These are phyloP conservation scores for Mycoemilia scoparia DNA, from an alignment of 192 early-diverging fungal species.

Conservation along the genomic window DNA sequence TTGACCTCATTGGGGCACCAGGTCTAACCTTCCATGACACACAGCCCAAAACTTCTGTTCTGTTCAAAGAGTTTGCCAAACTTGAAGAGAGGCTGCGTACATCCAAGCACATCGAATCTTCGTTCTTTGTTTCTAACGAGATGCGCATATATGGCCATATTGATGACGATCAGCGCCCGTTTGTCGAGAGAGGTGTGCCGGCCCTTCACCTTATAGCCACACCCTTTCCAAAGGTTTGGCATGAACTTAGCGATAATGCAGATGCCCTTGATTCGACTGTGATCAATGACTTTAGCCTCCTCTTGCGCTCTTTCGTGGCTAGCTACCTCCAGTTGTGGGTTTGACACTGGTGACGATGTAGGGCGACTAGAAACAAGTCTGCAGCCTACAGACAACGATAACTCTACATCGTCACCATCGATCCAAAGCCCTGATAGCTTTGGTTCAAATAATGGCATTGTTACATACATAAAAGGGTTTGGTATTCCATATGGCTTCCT, in stretches of 20 bases:
- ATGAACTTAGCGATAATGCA: constrained; percentile 56
- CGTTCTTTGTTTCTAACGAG: constrained; percentile 10
- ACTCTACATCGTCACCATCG: no score
- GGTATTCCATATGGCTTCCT: no score
- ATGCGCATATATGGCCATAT: constrained; percentile 23
- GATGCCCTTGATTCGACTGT: constrained; percentile 38
- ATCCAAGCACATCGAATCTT: constrained; percentile 14
- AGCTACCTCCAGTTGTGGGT: constrained; percentile 37
- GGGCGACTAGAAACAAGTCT: no score
- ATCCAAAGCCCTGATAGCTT: no score
- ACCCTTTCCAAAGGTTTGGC: constrained; percentile 82
- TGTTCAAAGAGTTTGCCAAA: constrained; percentile 45
- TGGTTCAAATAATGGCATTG: no score
- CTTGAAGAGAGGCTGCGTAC: constrained; percentile 47
- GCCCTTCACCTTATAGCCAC: constrained; percentile 72
- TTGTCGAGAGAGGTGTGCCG: constrained; percentile 57
- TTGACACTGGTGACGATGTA: constrained; percentile 24
- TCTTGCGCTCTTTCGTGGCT: constrained; percentile 66
- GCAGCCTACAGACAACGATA: no score
- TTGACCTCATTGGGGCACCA: constrained; percentile 67
- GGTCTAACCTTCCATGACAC: constrained; percentile 28
- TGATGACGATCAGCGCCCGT: constrained; percentile 83
- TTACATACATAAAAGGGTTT: no score
- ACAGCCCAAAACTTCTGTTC: constrained; percentile 34
- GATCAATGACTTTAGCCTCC: constrained; percentile 54